Base-by-base conservation (phyloP, 768 basidiomycete species). In the Brasilioporus rufonigricans region DNA sequence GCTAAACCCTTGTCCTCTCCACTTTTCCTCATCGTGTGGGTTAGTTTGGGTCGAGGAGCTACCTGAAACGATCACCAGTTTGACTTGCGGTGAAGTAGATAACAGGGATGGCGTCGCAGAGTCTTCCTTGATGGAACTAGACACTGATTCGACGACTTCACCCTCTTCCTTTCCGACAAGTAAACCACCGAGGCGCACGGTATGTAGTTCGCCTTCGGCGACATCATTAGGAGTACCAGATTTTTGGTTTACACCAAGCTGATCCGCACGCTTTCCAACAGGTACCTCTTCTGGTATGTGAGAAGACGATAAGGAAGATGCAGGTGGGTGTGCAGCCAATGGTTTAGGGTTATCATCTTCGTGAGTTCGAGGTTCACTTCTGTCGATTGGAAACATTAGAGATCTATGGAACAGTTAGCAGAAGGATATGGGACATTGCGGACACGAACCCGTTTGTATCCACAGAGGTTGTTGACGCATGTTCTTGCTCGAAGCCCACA, bases 161-260 rank as follows among this genome's bases (percentile, higher is more conserved):
- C n/a, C n/a, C n/a, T n/a, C n/a, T n/a, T n/a, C n/a, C n/a, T n/a
- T n/a, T n/a, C n/a, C n/a, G n/a, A n/a, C n/a, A n/a, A n/a, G n/a
- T n/a, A n/a, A n/a, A n/a, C n/a, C n/a, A n/a, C n/a, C n/a, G n/a
- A n/a, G n/a, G n/a, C n/a, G n/a, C n/a, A n/a, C n/a, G n/a, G n/a
- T n/a, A n/a, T n/a, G n/a, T n/a, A n/a, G n/a, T n/a, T n/a, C n/a
- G n/a, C n/a, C n/a, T n/a, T n/a, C n/a, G n/a, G n/a, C 10, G 11
- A 35, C 39, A 8, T 56, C 61, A 19, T 63, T n/a, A 12, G 60
- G 60, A 19, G 53, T 62, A 19, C 61, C 61, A 40, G 57, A 53
- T 16, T 50, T 57, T 5, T 52, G 24, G 8, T 14, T 33, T 14
- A 46, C 52, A 5, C 60, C 32, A 14, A 14, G 16, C 1, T 23